These are phyloP conservation scores for Coemansia aciculifera DNA, from an alignment of 192 early-diverging fungal species.

Conservation along the genomic window DNA sequence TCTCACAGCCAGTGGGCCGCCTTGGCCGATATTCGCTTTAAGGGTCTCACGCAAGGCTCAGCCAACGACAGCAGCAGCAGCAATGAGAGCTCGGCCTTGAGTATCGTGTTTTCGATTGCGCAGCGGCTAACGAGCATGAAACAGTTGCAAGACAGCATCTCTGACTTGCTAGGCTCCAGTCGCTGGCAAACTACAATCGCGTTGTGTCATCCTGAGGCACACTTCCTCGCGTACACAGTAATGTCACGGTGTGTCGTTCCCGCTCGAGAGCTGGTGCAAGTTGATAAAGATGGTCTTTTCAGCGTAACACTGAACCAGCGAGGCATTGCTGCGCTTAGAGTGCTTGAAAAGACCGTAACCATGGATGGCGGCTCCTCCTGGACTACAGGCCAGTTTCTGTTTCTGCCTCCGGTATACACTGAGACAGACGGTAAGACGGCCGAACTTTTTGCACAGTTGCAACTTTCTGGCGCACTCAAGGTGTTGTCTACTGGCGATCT, in stretches of 20 bases:
- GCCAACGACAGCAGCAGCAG: background rate
- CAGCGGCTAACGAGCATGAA: constrained; percentile 12
- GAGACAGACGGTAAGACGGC: background rate
- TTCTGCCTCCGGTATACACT: constrained; percentile 38
- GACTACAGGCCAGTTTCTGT: constrained; percentile 11
- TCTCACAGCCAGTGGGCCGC: constrained; percentile 24
- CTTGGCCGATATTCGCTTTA: constrained; percentile 15
- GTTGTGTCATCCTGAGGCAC: constrained; percentile 27
- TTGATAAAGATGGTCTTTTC: background rate
- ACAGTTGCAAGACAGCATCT: background rate
- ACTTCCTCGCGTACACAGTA: constrained; percentile 28
- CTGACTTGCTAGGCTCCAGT: background rate
- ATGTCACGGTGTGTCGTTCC: constrained; percentile 17
- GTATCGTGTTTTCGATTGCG: constrained; percentile 28
- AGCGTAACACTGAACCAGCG: constrained; percentile 13
- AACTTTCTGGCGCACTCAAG: constrained; percentile 17
- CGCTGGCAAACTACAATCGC: constrained; percentile 30
- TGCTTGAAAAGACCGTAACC: constrained; percentile 18
- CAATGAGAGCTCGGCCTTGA: constrained; percentile 10
- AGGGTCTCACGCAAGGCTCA: background rate
- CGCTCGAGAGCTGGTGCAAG: constrained; percentile 17
- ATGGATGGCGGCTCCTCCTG: constrained; percentile 17
- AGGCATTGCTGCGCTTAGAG: constrained; percentile 20
- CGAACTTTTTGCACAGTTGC: constrained; percentile 17
- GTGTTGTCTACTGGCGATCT: constrained; percentile 10